A percentile compares a stretch with the other conserved stretches of the same genome.
Conservation (phyloP, 2,329 filamentous ascomycete species). For the Aspergillus versicolor region DNA sequence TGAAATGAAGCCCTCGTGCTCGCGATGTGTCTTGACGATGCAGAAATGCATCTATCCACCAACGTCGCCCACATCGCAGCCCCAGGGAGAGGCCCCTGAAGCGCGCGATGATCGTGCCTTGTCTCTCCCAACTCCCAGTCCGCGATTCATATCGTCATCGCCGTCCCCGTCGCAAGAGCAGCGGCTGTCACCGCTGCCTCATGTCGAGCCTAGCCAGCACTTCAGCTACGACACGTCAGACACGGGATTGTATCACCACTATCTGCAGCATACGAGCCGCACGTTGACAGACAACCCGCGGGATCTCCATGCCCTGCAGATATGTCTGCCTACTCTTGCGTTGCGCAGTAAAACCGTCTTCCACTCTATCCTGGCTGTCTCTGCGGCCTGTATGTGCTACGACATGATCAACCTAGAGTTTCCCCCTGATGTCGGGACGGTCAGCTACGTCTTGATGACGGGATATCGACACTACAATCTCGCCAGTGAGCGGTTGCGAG, state of each 20-base stretch:
- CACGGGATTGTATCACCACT: constrained; percentile 1
- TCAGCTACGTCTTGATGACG: background rate
- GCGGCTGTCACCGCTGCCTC: background rate
- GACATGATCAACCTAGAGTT: background rate
- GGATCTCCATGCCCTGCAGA: background rate
- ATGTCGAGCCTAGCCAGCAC: background rate
- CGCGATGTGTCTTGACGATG: constrained; percentile 1
- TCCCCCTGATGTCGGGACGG: background rate
- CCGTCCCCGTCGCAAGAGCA: background rate
- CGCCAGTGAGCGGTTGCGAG: background rate
- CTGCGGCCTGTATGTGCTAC: constrained; percentile 2
- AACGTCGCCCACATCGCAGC: background rate
- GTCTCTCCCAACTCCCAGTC: background rate
- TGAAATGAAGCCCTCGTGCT: constrained; percentile 3
- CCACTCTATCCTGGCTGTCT: background rate
- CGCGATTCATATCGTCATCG: background rate
- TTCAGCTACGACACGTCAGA: background rate
- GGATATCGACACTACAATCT: constrained; percentile 3
- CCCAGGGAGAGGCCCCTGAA: background rate
- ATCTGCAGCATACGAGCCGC: background rate
- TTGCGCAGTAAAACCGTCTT: constrained; percentile 2
- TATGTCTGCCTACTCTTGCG: background rate
- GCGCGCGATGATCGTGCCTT: background rate
- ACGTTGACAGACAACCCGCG: background rate
- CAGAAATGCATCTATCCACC: background rate